These are phyloP conservation scores for Aspergillus uvarum DNA, from an alignment of 2,329 filamentous ascomycete species.

Conservation along the genomic window DNA sequence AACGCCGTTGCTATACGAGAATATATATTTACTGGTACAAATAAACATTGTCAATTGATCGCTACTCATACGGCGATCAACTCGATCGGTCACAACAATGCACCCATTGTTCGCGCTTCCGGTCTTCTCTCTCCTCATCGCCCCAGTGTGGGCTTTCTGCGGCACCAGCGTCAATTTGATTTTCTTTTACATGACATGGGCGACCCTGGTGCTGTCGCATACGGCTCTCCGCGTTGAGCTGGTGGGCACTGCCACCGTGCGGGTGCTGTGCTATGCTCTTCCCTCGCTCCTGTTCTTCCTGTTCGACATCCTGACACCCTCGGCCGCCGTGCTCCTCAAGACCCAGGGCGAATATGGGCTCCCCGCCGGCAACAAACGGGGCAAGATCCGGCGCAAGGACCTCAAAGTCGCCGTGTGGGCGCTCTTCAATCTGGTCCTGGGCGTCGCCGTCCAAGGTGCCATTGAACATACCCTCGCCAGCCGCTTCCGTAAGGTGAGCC, in stretches of 20 bases:
- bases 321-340: slow-evolving; percentile 68
- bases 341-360: slow-evolving; percentile 58
- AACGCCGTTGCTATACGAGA: background rate
- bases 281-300: slow-evolving; percentile 71
- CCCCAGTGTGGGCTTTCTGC: slow-evolving; percentile 59
- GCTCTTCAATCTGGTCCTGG: slow-evolving; percentile 56
- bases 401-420: slow-evolving; percentile 56
- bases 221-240: slow-evolving; percentile 73
- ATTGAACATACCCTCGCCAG: slow-evolving; percentile 58
- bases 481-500: slow-evolving; percentile 53
- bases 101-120: slow-evolving; percentile 50
- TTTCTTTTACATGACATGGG: slow-evolving; percentile 91
- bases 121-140: slow-evolving; percentile 28
- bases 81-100: slow-evolving; percentile 39
- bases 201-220: slow-evolving; percentile 75
- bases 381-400: slow-evolving; percentile 42
- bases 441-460: slow-evolving; percentile 53
- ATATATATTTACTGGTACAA: background rate
- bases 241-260: slow-evolving; percentile 66
- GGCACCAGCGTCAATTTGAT: slow-evolving; percentile 78
- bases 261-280: slow-evolving; percentile 68
- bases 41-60: background rate
- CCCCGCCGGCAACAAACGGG: slow-evolving; percentile 41
- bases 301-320: slow-evolving; percentile 71
- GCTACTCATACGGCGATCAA: too few relatives aligned